Conservation (phyloP, 2,329 filamentous ascomycete species). For the Aschersonia sp. region DNA sequence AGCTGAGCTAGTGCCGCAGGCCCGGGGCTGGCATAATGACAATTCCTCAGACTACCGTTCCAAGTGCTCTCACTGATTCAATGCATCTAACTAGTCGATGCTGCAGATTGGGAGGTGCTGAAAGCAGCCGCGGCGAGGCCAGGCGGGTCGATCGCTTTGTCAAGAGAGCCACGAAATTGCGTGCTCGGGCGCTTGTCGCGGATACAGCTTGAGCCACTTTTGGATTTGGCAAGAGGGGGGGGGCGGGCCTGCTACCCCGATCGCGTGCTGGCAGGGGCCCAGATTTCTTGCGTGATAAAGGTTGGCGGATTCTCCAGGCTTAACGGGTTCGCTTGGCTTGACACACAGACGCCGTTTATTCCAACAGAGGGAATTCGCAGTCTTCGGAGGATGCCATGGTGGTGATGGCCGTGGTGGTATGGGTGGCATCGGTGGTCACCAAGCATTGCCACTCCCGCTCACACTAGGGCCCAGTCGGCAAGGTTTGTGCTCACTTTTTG, state of each 20-base stretch:
- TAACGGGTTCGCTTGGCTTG: no score
- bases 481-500: no score
- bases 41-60: no score
- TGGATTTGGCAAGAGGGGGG: not conserved
- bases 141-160: conserved; percentile 4
- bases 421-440: no score
- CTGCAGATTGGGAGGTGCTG: not conserved
- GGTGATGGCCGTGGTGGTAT: no score
- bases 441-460: no score
- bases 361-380: no score
- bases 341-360: no score
- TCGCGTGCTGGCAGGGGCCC: conserved; percentile 4
- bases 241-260: not conserved
- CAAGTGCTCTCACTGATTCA: not conserved
- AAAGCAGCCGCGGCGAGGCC: not conserved
- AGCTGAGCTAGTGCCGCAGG: not conserved
- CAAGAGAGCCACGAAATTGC: conserved; percentile 13
- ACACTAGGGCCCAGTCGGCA: no score
- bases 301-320: no score
- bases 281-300: no score
- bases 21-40: not conserved
- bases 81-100: not conserved
- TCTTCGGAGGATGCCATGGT: no score
- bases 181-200: conserved; percentile 20
- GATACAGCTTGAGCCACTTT: not conserved